phyloP scores from a whole-genome alignment of 163 green algal genomes.

The Scenedesmus sp. region DNA sequence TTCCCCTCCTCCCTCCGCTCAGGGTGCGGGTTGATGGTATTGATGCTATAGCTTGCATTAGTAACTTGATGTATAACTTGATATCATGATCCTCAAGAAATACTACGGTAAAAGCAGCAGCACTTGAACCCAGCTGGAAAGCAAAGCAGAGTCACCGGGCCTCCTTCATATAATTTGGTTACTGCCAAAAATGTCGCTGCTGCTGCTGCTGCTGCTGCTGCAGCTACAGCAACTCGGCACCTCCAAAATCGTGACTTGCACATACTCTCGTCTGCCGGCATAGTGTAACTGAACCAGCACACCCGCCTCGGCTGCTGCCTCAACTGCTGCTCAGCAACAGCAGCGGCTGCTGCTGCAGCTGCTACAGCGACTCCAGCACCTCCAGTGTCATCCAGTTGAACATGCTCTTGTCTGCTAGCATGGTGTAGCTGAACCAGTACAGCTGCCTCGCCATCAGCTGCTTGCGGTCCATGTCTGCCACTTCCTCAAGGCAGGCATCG shows the following conservation, averaged over 20 bases:
- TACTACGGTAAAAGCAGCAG: too few species aligned
- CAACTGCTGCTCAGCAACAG: background rate
- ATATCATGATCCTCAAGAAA: too few species aligned
- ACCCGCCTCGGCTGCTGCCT: background rate
- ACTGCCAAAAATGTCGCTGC: background rate
- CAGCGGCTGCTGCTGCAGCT: constrained; percentile 7
- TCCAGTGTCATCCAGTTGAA: constrained; percentile 16
- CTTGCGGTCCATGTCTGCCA: constrained; percentile 7
- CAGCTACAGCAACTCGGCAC: constrained; percentile 14
- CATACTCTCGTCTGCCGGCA: constrained; percentile 7
- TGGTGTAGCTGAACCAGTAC: constrained; percentile 43
- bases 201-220: background rate
- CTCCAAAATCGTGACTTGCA: background rate
- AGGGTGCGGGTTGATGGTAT: too few species aligned
- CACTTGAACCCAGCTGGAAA: too few species aligned
- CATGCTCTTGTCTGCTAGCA: constrained; percentile 43
- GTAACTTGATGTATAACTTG: too few species aligned
- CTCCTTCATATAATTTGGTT: too few species aligned
- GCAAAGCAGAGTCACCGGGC: too few species aligned
- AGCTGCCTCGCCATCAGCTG: constrained; percentile 23
- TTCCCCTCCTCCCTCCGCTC: too few species aligned
- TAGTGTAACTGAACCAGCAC: constrained; percentile 31
- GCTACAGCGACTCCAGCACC: constrained; percentile 26
- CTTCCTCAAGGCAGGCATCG: constrained; percentile 16
- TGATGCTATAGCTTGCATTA: too few species aligned